These are phyloP conservation scores for Aspergillus olivimuriae DNA, from an alignment of 495 filamentous ascomycete species.

Conservation along the genomic window DNA sequence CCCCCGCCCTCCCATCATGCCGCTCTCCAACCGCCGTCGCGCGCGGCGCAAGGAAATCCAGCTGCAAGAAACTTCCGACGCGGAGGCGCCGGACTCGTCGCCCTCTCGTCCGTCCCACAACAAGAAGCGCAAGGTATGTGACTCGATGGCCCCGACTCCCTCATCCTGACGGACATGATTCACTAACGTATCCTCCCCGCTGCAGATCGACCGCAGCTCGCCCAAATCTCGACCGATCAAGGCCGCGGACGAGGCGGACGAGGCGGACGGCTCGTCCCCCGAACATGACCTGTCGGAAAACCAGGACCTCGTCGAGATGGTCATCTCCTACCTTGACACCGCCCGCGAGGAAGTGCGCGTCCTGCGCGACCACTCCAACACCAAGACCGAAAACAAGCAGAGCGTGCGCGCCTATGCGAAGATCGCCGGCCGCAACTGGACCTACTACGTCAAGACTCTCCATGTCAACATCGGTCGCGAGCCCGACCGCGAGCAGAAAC, in stretches of 20 bases:
- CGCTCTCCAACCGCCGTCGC: constrained; percentile 46
- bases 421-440: constrained; percentile 87
- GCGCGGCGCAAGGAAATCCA: constrained; percentile 44
- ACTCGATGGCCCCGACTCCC: no score
- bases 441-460: constrained; percentile 80
- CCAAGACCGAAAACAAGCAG: constrained; percentile 60
- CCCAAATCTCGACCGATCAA: constrained; percentile 22
- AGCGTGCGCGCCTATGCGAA: constrained; percentile 88
- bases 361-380: constrained; percentile 66
- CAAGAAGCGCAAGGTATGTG: constrained; percentile 66
- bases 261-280: constrained; percentile 37
- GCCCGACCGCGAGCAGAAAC: constrained; percentile 50
- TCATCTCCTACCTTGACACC: constrained; percentile 62
- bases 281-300: constrained; percentile 49
- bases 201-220: constrained; percentile 33
- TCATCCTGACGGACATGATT: no score
- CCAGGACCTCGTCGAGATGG: constrained; percentile 63
- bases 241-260: constrained; percentile 32
- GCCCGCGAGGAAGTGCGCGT: constrained; percentile 59
- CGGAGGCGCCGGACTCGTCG: constrained; percentile 56
- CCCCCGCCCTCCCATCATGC: constrained; percentile 31
- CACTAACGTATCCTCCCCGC: no score
- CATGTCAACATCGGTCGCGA: constrained; percentile 79
- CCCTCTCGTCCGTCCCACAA: constrained; percentile 65
- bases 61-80: constrained; percentile 43